Evolutionary conservation across 805 yeast genomes (phyloP), one percentile per base, ranked within the genome.

Genomic region (Spathaspora boniae): DNA sequence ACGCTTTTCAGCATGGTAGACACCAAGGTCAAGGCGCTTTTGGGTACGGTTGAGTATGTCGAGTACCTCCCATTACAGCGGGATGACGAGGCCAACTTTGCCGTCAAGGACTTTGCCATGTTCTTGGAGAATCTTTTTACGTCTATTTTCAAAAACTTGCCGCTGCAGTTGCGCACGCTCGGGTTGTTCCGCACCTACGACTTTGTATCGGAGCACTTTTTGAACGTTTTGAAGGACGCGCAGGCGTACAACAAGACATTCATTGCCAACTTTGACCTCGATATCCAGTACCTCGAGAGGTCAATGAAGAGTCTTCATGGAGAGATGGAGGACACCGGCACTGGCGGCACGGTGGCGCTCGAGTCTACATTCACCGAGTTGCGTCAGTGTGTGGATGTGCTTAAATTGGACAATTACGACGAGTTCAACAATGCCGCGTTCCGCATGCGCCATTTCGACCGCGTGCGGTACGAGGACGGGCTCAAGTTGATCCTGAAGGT

Each of bases 141-240:
- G 34, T 81, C 95, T 1, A 87, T 94, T 11, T 76, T 93, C 47
- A 80, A 83, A 8, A 84, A 83, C 40, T 67, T 93, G 31, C 97
- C 98, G 0, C 72, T 72, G 29, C 74, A 84, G 4, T 80, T 91
- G 38, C 76, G 85, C 46, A 80, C 91, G 3, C 63, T 88, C 41
- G 76, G 94, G n/a, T 73, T 89, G 41, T 80, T 87, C 45, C 76
- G 95, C 52, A 87, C 91, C 18, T 86, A 86, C 54, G 98, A 89
- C 62, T 80, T 84, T 44, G 73, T 93, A 41, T 80, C 94, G 0
- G 75, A 80, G 26, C 76, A 80, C 42, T 76, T 91, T 54, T 65
- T 84, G 42, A 70, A 72, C 29, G 66, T 80, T 6, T 65, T 89
- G 41, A 65, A 78, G 29, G 71, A 72, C 14, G 74, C 79, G 1